Evolutionary conservation across 2,329 filamentous ascomycete species (phyloP), one percentile per base, ranked within the genome.

Genomic region (Epichloe gansuensis): DNA sequence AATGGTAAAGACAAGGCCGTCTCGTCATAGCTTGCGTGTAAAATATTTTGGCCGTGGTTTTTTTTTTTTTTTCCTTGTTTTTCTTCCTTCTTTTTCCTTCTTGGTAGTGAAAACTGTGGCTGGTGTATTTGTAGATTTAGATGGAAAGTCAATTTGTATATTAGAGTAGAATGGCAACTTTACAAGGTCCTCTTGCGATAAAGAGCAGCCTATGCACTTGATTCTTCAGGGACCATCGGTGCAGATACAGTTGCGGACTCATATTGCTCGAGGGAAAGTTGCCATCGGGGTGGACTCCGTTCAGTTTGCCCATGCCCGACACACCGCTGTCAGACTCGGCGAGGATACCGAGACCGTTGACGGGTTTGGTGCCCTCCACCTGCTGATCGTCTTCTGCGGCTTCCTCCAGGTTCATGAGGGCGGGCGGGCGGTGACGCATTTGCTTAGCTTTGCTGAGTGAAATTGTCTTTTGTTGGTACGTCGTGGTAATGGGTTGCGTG

Each of bases 401-500:
- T 50, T 70, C 68, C 49, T 83, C 80, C 3, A 83, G 70, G 58
- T 81, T 85, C 85, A 93, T 91, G 52, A 96, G 74, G 2, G 89
- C 90, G 31, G 91, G 93, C 2, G 93, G 93, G 5, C 93, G 81
- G 65, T 95, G 89, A 53, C 86, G 86, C 83, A 94, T 88, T 56
- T 85, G 80, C 54, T 85, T 83, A 12, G 93, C 93, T 70, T 95
- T 95, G 52, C 85, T 80, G 6, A 98, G 80, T 28, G 87, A 93
- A 52, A 98, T 95, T 0, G 93, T 98, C 74, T 95, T 93, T 65
- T 96, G 91, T 65, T 95, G 91, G 70, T 97, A 97, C 3, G 90
- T 95, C 3, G 88, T 93, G 21, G 88, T 90, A 55, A 95, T 84
- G 9, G 85, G 81, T 56, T 86, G 80, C 4, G 80, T 80, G 62